These are phyloP conservation scores for Tylopilus felleus DNA, from an alignment of 768 basidiomycete species.

Conservation along the genomic window DNA sequence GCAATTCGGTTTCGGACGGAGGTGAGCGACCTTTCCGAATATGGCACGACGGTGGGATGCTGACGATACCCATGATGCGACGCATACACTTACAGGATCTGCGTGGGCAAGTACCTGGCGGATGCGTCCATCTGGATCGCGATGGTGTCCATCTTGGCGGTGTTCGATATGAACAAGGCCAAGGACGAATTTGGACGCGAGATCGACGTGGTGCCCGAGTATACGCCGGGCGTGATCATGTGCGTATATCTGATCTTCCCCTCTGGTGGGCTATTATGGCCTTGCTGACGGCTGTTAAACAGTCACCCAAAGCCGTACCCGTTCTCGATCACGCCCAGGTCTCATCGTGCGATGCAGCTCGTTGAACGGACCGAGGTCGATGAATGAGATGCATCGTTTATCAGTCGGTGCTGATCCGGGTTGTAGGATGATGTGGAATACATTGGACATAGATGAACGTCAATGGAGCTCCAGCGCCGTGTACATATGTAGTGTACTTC, in stretches of 20 bases:
- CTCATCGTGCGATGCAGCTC: slow-evolving; percentile 5
- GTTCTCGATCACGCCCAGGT: slow-evolving; percentile 21
- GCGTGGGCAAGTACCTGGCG: slow-evolving; percentile 27
- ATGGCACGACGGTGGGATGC: too few species aligned
- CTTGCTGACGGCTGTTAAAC: neutral
- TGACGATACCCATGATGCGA: neutral
- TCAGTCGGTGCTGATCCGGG: neutral
- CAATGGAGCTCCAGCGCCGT: neutral
- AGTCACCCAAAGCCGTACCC: slow-evolving; percentile 19
- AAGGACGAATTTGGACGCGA: slow-evolving; percentile 31
- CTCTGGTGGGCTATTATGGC: too few species aligned
- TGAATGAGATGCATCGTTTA: neutral
- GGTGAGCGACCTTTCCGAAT: neutral
- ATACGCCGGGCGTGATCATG: slow-evolving; percentile 27
- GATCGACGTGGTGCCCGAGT: slow-evolving; percentile 25
- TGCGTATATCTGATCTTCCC: slow-evolving; percentile 1
- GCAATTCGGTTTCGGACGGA: slow-evolving; percentile 27
- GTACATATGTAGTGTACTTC: neutral
- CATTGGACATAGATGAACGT: neutral
- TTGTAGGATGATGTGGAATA: neutral
- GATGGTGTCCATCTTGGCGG: slow-evolving; percentile 24
- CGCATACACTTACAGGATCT: slow-evolving; percentile 11
- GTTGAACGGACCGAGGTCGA: slow-evolving; percentile 13
- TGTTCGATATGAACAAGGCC: slow-evolving; percentile 30
- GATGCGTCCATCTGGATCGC: slow-evolving; percentile 26